Evolutionary conservation across 176 grass and related monocot genomes (phyloP).

Genomic region (Oryza nivara): DNA sequence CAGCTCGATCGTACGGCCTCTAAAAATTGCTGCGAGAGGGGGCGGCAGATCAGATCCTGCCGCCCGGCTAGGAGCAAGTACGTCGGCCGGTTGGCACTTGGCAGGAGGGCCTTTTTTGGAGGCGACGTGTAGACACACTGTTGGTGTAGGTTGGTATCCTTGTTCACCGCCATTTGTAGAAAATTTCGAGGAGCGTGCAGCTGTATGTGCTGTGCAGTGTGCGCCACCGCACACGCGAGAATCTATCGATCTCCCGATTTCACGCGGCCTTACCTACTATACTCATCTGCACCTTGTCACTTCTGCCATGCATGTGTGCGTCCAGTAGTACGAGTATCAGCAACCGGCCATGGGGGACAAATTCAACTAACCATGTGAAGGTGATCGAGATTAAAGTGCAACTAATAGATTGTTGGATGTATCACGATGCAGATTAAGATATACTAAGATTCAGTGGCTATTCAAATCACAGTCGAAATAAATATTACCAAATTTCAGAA

Average conservation of each 20-base stretch:
- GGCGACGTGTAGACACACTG: neutral
- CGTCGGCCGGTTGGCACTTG: no score
- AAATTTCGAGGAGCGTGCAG: neutral
- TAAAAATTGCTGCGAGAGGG: no score
- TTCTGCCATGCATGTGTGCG: no score
- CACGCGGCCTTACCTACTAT: neutral
- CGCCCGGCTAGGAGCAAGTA: neutral
- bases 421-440: neutral
- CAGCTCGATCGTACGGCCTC: neutral
- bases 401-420: neutral
- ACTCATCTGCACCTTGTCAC: no score
- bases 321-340: no score
- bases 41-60: no score
- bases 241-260: neutral
- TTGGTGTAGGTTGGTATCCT: neutral
- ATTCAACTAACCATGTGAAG: neutral
- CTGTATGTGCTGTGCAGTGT: neutral
- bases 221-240: neutral
- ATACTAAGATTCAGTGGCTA: no score
- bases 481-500: no score
- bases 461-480: no score
- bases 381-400: neutral
- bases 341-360: neutral
- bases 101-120: neutral
- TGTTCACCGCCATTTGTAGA: neutral